These are phyloP conservation scores for Lipomyces yamanashiensis DNA, from an alignment of 805 yeast genomes.

Conservation along the genomic window DNA sequence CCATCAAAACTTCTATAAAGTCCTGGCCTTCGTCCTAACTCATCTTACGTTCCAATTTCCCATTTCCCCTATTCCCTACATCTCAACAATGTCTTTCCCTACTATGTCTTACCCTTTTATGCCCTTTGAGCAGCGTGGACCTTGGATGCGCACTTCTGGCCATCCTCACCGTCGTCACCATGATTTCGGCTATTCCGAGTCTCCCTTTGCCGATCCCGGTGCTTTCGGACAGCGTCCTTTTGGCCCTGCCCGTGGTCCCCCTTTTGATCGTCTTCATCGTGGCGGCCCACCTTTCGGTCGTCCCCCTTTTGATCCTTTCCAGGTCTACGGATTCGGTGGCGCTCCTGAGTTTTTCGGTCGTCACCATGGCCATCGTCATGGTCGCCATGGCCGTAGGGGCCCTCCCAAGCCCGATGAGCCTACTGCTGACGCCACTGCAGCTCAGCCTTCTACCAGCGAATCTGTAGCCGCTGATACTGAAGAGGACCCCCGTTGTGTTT, in stretches of 20 bases:
- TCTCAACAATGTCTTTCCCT: not conserved
- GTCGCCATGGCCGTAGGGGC: slow-evolving; percentile 48
- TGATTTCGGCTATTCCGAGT: not conserved
- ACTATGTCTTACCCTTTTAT: not conserved
- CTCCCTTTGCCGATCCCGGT: not conserved
- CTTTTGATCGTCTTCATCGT: too few species aligned
- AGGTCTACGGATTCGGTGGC: not conserved
- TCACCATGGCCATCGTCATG: not conserved
- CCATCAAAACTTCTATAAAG: too few species aligned
- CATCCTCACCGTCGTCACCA: slow-evolving; percentile 4
- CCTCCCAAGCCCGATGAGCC: slow-evolving; percentile 32
- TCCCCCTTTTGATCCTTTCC: not conserved
- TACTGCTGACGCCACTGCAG: not conserved
- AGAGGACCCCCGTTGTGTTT: not conserved
- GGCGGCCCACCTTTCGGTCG: not conserved
- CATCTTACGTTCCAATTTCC: not conserved
- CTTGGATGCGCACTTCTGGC: not conserved
- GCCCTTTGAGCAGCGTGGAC: not conserved
- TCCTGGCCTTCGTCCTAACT: too few species aligned
- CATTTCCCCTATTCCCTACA: not conserved
- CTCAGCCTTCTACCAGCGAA: not conserved
- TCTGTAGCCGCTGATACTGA: not conserved
- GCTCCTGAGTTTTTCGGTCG: not conserved
- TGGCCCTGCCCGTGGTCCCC: not conserved
- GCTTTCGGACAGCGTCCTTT: not conserved